These are phyloP conservation scores for Syzygium syzygioides DNA, from an alignment of 441 rosid genomes.

Conservation along the genomic window DNA sequence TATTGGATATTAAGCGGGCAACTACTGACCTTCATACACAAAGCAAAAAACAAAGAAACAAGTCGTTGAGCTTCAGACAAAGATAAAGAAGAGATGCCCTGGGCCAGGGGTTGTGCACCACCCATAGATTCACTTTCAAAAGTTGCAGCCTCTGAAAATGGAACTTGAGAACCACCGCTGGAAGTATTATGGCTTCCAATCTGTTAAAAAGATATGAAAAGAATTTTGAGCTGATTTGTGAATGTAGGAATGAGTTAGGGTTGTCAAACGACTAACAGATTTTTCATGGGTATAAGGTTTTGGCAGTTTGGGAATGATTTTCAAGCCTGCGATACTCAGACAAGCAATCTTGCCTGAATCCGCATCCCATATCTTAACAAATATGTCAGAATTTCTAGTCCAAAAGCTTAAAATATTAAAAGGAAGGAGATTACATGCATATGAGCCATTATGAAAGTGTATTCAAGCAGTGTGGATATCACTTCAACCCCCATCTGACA, in stretches of 20 bases:
- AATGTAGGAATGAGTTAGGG: background rate
- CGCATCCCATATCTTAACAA: background rate
- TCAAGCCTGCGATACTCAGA: background rate
- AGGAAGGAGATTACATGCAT: background rate
- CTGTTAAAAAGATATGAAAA: slow-evolving; percentile 26
- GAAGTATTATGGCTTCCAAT: slow-evolving; percentile 49
- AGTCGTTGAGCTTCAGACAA: slow-evolving; percentile 80
- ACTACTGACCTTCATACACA: slow-evolving; percentile 82
- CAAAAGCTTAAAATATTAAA: background rate
- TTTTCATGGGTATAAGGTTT: background rate
- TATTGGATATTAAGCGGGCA: slow-evolving; percentile 4
- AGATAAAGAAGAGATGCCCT: slow-evolving; percentile 46
- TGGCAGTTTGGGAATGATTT: background rate
- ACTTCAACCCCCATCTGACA: background rate
- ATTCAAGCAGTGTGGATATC: background rate
- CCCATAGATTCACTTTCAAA: slow-evolving; percentile 41
- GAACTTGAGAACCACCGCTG: slow-evolving; percentile 41
- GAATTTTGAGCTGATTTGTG: background rate
- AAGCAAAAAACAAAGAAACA: slow-evolving; percentile 84
- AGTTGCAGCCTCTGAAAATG: slow-evolving; percentile 34
- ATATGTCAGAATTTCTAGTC: background rate
- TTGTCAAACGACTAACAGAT: background rate
- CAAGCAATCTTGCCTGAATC: background rate
- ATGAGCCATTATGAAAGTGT: background rate
- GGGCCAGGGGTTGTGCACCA: slow-evolving; percentile 35